A percentile compares a stretch with the other conserved stretches of the same genome.
These are phyloP conservation scores for Exidia glandulosa DNA, from an alignment of 768 basidiomycete genomes.

Conservation along the genomic window DNA sequence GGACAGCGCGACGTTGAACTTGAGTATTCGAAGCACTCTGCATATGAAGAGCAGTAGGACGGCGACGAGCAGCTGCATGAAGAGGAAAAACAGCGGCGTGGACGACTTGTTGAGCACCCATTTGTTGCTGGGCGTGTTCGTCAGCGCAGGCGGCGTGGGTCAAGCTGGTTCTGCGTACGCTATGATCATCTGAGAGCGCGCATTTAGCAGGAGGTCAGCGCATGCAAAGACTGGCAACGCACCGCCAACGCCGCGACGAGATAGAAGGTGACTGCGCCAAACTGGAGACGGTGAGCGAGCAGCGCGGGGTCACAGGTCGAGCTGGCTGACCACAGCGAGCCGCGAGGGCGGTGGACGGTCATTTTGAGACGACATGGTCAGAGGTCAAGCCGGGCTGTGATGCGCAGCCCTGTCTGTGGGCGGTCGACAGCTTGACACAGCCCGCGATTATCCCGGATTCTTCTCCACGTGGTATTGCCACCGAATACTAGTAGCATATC, in stretches of 20 bases:
- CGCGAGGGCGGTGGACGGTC: neutral
- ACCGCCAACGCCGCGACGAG: slow-evolving; percentile 82
- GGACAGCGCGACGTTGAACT: slow-evolving; percentile 56
- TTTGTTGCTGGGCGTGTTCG: slow-evolving; percentile 54
- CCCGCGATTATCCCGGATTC: too few species aligned
- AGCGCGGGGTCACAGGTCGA: neutral
- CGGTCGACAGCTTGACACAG: too few species aligned
- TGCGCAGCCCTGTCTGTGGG: neutral
- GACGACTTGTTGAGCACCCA: slow-evolving; percentile 73
- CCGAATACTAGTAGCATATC: too few species aligned
- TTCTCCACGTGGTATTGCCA: too few species aligned
- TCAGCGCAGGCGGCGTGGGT: slow-evolving; percentile 1
- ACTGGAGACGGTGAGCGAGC: slow-evolving; percentile 26
- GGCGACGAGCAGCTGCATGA: slow-evolving; percentile 70
- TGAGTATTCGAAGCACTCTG: slow-evolving; percentile 51
- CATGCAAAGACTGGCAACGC: slow-evolving; percentile 29
- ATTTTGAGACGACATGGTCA: neutral
- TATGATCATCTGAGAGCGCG: slow-evolving; percentile 66
- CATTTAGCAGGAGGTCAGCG: neutral
- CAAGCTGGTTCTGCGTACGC: slow-evolving; percentile 39
- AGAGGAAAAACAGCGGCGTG: slow-evolving; percentile 79
- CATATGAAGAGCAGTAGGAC: slow-evolving; percentile 61
- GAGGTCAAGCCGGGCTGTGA: neutral
- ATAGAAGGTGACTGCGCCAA: slow-evolving; percentile 72
- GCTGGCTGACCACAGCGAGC: neutral